Evolutionary conservation across 1,139 yeast genomes (phyloP), one percentile per base, ranked within the genome.

Genomic region (Yamadazyma triangularis): DNA sequence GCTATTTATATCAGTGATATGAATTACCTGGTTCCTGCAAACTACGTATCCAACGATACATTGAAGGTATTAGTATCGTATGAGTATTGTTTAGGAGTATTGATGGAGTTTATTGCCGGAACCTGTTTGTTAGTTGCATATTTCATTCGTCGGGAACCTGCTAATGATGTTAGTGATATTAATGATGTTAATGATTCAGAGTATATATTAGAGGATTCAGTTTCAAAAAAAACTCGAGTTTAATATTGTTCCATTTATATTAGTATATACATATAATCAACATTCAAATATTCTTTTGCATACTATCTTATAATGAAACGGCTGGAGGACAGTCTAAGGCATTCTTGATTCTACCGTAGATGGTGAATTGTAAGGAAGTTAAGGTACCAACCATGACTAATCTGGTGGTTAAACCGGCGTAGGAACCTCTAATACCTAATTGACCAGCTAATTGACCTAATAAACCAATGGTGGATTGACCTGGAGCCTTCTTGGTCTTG

Each of bases 401-500:
- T 79, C 93, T 82, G 51, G 91, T 82, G 66, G 91, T 86, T 67
- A 83, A 76, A 76, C 93, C 93, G 49, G 91, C 77, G 66, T 83
- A 84, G 38, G 93, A 82, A 60, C 94, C 94, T 43, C 65, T 63
- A 56, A 84, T 52, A 77, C 94, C 94, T 60, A 83, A 77, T 70
- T 83, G 87, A 59, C 74, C 74, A 53, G 91, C 93, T 59, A 84
- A 73, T 69, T 82, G 87, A 49, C 62, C 77, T 61, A 83, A 76
- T 64, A 83, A 73, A 64, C 89, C 88, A 44, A 82, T 38, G 44
- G 93, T 83, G 40, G 89, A 80, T 73, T 83, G 91, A 64, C 93
- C 93, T 71, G 89, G 89, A 56, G 89, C 89, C 74, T 83, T 83
- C 79, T 82, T 83, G 60, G 91, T 79, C 75, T 83, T 83, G 84